phyloP scores from a whole-genome alignment of 2,329 filamentous ascomycete species.

The Coniochaeta ligniaria region DNA sequence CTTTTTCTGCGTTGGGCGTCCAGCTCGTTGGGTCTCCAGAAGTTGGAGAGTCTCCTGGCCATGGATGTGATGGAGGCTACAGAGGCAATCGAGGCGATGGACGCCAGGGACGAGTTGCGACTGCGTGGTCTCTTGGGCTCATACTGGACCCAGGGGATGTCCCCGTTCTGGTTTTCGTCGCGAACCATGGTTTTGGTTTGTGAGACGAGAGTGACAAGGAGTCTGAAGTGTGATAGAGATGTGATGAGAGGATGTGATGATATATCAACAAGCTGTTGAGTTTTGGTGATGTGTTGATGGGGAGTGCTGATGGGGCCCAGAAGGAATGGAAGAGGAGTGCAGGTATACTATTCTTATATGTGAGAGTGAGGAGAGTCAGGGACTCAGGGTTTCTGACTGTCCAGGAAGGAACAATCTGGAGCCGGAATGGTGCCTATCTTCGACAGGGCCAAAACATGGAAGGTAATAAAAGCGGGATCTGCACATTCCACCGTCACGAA shows the following conservation, averaged over 20 bases:
- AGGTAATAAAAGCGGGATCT: background rate
- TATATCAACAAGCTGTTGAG: background rate
- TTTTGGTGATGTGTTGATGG: background rate
- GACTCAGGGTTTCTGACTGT: background rate
- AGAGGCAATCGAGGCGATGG: background rate
- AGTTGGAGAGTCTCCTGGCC: constrained; percentile 5
- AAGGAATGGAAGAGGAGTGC: background rate
- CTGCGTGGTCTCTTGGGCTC: background rate
- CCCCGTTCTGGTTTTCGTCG: background rate
- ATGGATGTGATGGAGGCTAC: background rate
- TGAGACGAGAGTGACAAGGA: background rate
- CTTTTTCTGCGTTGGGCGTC: background rate
- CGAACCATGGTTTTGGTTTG: background rate
- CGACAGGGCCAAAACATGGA: background rate
- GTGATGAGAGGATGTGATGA: background rate
- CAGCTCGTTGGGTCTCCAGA: constrained; percentile 3
- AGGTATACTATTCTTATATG: background rate
- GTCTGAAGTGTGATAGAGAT: background rate
- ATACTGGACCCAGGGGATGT: background rate
- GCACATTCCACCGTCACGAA: background rate
- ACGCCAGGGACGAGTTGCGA: background rate
- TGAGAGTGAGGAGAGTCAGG: background rate
- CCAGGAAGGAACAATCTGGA: background rate
- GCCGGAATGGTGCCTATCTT: background rate
- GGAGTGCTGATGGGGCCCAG: background rate